These are phyloP conservation scores for Leishmania guyanensis DNA, from an alignment of 208 protist genomes.

Conservation along the genomic window DNA sequence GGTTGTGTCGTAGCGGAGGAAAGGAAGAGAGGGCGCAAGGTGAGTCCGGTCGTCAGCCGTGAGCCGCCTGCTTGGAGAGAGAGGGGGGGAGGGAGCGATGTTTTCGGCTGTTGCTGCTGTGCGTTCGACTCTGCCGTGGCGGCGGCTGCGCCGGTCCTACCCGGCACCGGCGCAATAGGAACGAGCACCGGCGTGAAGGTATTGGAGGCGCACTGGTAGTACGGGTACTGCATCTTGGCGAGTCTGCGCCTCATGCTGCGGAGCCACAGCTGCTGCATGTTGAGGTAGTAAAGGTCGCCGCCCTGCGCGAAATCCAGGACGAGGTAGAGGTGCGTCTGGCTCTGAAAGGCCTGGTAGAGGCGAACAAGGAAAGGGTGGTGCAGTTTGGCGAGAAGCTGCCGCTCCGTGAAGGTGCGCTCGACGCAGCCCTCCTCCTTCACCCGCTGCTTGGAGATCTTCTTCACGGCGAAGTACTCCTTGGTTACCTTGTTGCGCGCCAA, in stretches of 20 bases:
- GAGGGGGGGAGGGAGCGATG: neutral
- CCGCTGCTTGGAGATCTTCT: constrained; percentile 88
- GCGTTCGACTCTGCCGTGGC: neutral
- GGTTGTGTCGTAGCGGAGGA: neutral
- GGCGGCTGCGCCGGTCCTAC: neutral
- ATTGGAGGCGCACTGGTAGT: constrained; percentile 41
- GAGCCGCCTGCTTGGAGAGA: neutral
- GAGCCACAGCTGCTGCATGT: constrained; percentile 67
- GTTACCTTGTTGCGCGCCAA: constrained; percentile 74
- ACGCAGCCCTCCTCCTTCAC: constrained; percentile 81
- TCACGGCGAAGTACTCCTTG: constrained; percentile 76
- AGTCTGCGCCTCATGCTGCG: constrained; percentile 56
- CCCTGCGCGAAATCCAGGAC: constrained; percentile 87
- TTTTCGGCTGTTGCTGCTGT: neutral
- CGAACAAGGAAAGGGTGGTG: constrained; percentile 82
- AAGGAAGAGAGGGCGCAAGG: neutral
- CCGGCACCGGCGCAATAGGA: neutral
- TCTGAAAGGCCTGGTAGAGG: constrained; percentile 87
- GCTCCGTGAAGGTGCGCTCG: constrained; percentile 86
- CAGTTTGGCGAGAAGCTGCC: constrained; percentile 77
- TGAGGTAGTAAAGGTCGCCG: constrained; percentile 83
- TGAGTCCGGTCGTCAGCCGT: neutral
- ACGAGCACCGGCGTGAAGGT: constrained; percentile 8
- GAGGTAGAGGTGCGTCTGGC: constrained; percentile 79
- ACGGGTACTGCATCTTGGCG: constrained; percentile 51